phyloP scores from a whole-genome alignment of 2,329 filamentous ascomycete species.

The Paecilomyces dactylethromorphus region DNA sequence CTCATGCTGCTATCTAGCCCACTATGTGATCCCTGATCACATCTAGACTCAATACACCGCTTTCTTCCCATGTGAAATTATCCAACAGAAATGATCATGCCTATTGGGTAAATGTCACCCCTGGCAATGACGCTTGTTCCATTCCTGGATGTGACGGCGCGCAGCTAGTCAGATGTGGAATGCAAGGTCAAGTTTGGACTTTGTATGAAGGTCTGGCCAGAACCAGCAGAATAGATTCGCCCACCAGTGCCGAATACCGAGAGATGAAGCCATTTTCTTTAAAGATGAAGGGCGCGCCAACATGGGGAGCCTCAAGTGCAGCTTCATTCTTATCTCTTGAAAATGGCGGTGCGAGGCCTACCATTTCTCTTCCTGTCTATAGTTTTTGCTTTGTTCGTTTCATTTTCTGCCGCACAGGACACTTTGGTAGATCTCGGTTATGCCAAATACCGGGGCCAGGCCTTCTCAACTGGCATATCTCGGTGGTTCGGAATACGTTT shows the following conservation, averaged over 20 bases:
- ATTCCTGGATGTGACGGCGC: background rate
- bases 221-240: background rate
- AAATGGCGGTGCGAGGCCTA: constrained; percentile 5
- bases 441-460: constrained; percentile 56
- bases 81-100: background rate
- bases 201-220: background rate
- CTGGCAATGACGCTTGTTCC: background rate
- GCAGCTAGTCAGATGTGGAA: background rate
- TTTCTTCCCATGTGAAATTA: background rate
- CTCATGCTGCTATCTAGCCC: background rate
- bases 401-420: constrained; percentile 17
- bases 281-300: background rate
- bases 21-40: background rate
- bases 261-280: background rate
- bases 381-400: constrained; percentile 5
- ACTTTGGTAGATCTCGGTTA: constrained; percentile 58
- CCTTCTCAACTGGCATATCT: constrained; percentile 51
- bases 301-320: background rate
- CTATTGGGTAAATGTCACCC: background rate
- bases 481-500: constrained; percentile 72
- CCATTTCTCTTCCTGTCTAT: constrained; percentile 4
- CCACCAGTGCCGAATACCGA: background rate
- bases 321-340: background rate
- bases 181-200: background rate
- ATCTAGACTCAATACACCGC: background rate